Conservation (phyloP, 163 green algal species). For the Volvox carteri region DNA sequence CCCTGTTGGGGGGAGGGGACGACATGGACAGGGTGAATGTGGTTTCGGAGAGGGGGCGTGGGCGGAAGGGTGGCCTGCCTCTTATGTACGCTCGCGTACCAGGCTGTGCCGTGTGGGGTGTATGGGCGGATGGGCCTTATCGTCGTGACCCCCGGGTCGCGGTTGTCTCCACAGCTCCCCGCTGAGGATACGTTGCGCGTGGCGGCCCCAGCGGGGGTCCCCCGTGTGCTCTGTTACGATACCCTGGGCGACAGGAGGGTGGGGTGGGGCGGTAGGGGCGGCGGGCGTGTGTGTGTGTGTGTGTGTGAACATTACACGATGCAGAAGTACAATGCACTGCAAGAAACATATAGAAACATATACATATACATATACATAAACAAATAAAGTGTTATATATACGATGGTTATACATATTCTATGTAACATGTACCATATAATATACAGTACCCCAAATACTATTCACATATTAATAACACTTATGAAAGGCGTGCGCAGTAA, state of each 20-base stretch:
- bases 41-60: not conserved
- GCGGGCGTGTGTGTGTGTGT: not conserved
- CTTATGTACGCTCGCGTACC: conserved; percentile 59
- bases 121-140: conserved; percentile 97
- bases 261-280: not conserved
- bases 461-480: too few relatives aligned
- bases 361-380: too few relatives aligned
- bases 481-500: too few relatives aligned
- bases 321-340: too few relatives aligned
- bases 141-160: conserved; percentile 82
- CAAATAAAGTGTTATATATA: too few relatives aligned
- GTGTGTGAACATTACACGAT: not conserved
- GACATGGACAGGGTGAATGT: not conserved
- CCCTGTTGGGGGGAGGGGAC: not conserved
- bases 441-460: too few relatives aligned
- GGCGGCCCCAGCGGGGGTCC: conserved; percentile 80
- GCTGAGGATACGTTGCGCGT: conserved; percentile 80
- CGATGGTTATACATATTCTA: too few relatives aligned
- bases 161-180: conserved; percentile 82
- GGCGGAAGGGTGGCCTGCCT: not conserved
- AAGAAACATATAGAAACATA: too few relatives aligned
- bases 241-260: conserved; percentile 58
- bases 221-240: conserved; percentile 80
- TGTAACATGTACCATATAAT: too few relatives aligned
- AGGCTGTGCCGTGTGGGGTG: conserved; percentile 81